phyloP scores from a whole-genome alignment of 1,139 yeast species.

The Pichia sp. region DNA sequence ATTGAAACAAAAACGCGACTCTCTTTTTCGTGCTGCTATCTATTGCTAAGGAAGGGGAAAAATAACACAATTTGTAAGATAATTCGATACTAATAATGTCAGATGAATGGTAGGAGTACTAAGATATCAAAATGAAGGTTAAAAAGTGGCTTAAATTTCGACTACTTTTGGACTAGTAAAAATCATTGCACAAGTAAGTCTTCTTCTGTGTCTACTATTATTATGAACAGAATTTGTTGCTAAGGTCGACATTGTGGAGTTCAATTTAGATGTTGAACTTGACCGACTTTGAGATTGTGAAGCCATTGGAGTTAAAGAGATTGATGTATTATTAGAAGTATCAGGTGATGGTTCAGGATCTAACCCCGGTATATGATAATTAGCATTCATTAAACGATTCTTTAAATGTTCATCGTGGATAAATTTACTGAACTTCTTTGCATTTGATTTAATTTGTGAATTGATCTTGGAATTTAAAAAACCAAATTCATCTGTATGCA shows the following conservation, averaged over 20 bases:
- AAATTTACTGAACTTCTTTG: not conserved
- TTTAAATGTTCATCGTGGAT: conserved; percentile 1
- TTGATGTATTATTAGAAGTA: not conserved
- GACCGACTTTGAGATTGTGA: not conserved
- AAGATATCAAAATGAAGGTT: not conserved
- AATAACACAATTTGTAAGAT: too few relatives aligned
- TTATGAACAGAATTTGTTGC: too few relatives aligned
- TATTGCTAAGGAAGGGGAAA: too few relatives aligned
- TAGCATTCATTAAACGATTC: not conserved
- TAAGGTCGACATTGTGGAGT: not conserved
- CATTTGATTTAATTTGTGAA: conserved; percentile 6
- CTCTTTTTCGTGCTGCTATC: too few relatives aligned
- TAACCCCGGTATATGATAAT: conserved; percentile 11
- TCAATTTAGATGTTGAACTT: not conserved
- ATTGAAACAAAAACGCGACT: too few relatives aligned
- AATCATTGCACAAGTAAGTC: conserved; percentile 31
- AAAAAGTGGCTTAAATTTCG: conserved; percentile 20
- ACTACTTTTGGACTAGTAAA: conserved; percentile 29
- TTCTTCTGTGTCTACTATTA: conserved; percentile 25
- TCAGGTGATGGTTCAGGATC: conserved; percentile 7
- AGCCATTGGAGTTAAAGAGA: not conserved
- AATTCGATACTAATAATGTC: not conserved
- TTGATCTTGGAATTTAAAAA: conserved; percentile 5
- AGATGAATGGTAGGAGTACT: too few relatives aligned
- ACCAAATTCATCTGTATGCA: conserved; percentile 7